phyloP scores from a whole-genome alignment of 345 rosid species.

The Carallia brachiata region DNA sequence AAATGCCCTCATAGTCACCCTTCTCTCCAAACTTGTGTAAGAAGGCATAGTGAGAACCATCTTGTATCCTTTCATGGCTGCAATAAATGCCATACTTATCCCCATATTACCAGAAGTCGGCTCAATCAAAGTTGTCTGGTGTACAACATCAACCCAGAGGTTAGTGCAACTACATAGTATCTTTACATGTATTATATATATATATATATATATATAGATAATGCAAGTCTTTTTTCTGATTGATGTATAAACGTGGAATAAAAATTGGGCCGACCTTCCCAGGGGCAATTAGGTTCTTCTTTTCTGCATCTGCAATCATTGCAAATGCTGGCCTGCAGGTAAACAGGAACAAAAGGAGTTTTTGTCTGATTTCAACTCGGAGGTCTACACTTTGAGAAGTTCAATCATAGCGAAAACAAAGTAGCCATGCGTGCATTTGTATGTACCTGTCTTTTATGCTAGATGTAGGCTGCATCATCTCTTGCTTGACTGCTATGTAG shows the following conservation, averaged over 20 bases:
- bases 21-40: slow-evolving; percentile 93
- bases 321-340: slow-evolving; percentile 73
- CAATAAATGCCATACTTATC: slow-evolving; percentile 93
- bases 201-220: no score
- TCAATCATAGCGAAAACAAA: background rate
- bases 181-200: no score
- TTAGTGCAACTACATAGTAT: background rate
- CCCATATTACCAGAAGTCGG: slow-evolving; percentile 99
- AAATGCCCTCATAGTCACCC: slow-evolving; percentile 92
- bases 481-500: slow-evolving; percentile 83
- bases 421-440: no score
- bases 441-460: slow-evolving; percentile 90
- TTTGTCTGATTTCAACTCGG: background rate
- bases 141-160: background rate
- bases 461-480: slow-evolving; percentile 88
- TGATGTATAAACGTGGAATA: background rate
- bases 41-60: slow-evolving; percentile 96
- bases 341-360: background rate
- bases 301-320: slow-evolving; percentile 83
- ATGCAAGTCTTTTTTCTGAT: no score
- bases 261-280: slow-evolving; percentile 50
- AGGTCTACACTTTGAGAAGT: background rate
- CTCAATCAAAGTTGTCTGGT: slow-evolving; percentile 82
- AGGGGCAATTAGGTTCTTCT: slow-evolving; percentile 65
- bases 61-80: slow-evolving; percentile 86